Evolutionary conservation across 306 rosid species (phyloP), one percentile per base, ranked within the genome.

Genomic region (Notholithocarpus densiflorus): DNA sequence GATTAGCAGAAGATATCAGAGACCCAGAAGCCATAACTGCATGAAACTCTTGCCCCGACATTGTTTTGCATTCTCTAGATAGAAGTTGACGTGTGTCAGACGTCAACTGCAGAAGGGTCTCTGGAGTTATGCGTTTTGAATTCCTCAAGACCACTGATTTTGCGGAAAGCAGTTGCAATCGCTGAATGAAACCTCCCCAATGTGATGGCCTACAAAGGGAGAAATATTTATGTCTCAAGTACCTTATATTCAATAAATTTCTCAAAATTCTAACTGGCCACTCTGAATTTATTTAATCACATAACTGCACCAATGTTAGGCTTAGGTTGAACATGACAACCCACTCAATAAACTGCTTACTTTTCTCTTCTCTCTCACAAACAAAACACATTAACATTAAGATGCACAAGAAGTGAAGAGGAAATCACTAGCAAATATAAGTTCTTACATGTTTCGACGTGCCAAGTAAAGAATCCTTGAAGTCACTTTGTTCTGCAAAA

Each of bases 391-490:
- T 37, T 21, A 56, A 71, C 55, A 66, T 11, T 17, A 68, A 68
- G 27, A 76, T 73, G 79, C 73, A 61, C 54, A 78, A 74, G 31
- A 60, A 72, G 77, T 61, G 68, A 82, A 71, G 29, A 56, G 20
- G 77, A 55, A 76, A 10, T 60, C 66, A 21, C 24, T 23, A 76
- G 55, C 71, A 73, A 64, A 84, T 68, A 64, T 61, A 86, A 82
- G 79, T 61, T 66, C 92, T 83, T 90, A 95, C 98, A 95, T 82
- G 88, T 91, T 92, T 75, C 74, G 86, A 75, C 84, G 90, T 43
- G 97, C 93, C 83, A 95, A 80, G 87, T 72, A 80, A 75, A 95
- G 82, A 81, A 95, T 82, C 82, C 87, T 91, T 73, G 93, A 87
- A 66, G 92, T 92, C 77, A 56, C 86, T 82, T 90, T 87, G 82